These are phyloP conservation scores for Amesomyces nigricolor DNA, from an alignment of 2,329 filamentous ascomycete species.

Conservation along the genomic window DNA sequence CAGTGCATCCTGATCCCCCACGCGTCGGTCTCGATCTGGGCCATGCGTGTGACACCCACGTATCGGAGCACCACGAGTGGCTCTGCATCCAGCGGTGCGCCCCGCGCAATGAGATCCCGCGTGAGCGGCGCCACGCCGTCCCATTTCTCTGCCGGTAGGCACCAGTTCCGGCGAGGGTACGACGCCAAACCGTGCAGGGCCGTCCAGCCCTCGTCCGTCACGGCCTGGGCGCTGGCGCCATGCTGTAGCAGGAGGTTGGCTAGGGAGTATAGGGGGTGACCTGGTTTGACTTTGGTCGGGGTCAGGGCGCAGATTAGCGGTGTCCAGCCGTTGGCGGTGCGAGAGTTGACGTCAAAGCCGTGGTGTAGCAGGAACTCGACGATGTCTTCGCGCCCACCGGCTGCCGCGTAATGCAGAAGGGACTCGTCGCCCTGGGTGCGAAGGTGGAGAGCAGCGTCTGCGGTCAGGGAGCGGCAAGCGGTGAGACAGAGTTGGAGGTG, in stretches of 20 bases:
- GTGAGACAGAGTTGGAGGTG: conserved; percentile 22
- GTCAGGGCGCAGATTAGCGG: conserved; percentile 29
- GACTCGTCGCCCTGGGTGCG: conserved; percentile 25
- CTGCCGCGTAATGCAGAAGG: conserved; percentile 29
- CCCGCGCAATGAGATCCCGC: neutral
- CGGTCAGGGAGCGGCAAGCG: neutral
- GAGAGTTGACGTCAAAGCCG: conserved; percentile 24
- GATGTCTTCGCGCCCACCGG: conserved; percentile 22
- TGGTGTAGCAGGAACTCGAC: conserved; percentile 20
- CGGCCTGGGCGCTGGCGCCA: conserved; percentile 20
- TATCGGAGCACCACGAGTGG: neutral
- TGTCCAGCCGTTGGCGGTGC: conserved; percentile 29
- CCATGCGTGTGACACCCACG: neutral
- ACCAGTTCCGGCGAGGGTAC: neutral
- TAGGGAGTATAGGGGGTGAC: conserved; percentile 2
- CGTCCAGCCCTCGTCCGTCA: conserved; percentile 28
- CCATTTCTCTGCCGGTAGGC: neutral
- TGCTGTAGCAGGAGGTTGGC: conserved; percentile 23
- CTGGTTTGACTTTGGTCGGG: neutral
- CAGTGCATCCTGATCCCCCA: neutral
- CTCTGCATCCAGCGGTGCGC: neutral
- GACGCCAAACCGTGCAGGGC: conserved; percentile 22
- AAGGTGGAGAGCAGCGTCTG: conserved; percentile 3
- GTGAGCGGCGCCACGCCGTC: neutral
- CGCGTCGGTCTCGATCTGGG: neutral